Percentiles rank a stretch among this genome's conserved stretches.
phyloP scores from a whole-genome alignment of 805 yeast species.

The Metschnikowia lachancei region DNA sequence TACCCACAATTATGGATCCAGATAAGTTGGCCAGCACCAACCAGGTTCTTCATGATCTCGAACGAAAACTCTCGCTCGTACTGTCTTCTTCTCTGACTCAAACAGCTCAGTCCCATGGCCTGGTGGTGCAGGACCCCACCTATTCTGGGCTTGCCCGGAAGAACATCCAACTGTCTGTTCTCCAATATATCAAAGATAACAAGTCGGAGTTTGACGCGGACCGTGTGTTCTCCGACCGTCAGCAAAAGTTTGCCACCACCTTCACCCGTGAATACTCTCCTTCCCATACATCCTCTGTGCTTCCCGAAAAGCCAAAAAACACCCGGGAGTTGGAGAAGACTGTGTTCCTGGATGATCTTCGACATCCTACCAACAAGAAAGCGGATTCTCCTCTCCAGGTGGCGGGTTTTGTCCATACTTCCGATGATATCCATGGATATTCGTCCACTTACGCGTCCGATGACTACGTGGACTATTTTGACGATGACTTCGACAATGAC shows the following conservation, averaged over 20 bases:
- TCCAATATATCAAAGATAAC: slow-evolving; percentile 33
- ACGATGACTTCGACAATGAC: slow-evolving; percentile 12
- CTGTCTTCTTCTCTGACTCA: slow-evolving; percentile 31
- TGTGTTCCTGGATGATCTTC: neutral
- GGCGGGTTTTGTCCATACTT: neutral
- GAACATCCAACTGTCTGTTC: slow-evolving; percentile 32
- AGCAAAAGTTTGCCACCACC: slow-evolving; percentile 30
- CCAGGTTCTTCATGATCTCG: slow-evolving; percentile 29
- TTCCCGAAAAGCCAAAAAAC: slow-evolving; percentile 1
- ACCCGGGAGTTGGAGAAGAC: neutral
- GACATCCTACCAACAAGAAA: neutral
- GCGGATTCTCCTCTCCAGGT: too few species aligned
- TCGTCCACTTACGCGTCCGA: slow-evolving; percentile 1
- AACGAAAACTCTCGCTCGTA: slow-evolving; percentile 33
- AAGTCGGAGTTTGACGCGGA: slow-evolving; percentile 30
- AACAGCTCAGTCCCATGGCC: slow-evolving; percentile 23
- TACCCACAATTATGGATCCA: slow-evolving; percentile 5
- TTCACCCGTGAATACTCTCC: slow-evolving; percentile 28
- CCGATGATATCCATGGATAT: neutral
- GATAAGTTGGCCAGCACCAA: slow-evolving; percentile 29
- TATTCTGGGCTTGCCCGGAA: slow-evolving; percentile 25
- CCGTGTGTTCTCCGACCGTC: slow-evolving; percentile 38
- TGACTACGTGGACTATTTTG: slow-evolving; percentile 7
- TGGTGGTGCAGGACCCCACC: slow-evolving; percentile 23
- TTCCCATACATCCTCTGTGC: slow-evolving; percentile 1